A percentile compares a stretch with the other conserved stretches of the same genome.
These are phyloP conservation scores for Fusarium subglutinans DNA, from an alignment of 2,329 filamentous ascomycete genomes.

Conservation along the genomic window DNA sequence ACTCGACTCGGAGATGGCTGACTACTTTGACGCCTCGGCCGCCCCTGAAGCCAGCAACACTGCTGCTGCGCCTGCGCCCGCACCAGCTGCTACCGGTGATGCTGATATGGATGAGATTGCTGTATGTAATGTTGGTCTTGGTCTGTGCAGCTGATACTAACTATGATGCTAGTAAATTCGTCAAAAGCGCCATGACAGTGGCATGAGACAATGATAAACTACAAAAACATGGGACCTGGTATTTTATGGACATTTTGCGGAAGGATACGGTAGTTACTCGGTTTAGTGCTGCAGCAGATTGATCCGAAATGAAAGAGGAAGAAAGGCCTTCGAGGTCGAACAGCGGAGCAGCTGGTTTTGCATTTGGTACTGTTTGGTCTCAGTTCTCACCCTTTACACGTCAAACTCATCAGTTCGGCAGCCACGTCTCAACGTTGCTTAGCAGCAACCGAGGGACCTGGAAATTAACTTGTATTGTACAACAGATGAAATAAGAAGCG, in stretches of 20 bases:
- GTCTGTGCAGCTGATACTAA: constrained; percentile 12
- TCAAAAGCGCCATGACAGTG: neutral
- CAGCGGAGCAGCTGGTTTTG: constrained; percentile 40
- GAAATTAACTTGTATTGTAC: constrained; percentile 31
- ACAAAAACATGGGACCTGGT: constrained; percentile 35
- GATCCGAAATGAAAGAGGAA: constrained; percentile 24
- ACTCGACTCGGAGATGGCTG: constrained; percentile 96
- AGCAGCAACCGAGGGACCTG: neutral
- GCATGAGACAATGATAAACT: constrained; percentile 26
- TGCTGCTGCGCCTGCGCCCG: constrained; percentile 57
- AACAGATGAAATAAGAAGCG: constrained; percentile 33
- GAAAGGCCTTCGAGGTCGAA: constrained; percentile 19
- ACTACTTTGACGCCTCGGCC: constrained; percentile 77
- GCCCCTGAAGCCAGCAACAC: constrained; percentile 56
- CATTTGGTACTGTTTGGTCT: constrained; percentile 38
- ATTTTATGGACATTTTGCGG: constrained; percentile 13
- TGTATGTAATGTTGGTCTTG: constrained; percentile 40
- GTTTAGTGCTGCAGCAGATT: constrained; percentile 37
- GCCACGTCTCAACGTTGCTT: neutral
- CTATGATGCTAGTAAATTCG: constrained; percentile 20
- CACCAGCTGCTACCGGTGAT: constrained; percentile 61
- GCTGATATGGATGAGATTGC: constrained; percentile 74
- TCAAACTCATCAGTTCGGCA: neutral
- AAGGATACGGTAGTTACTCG: constrained; percentile 20
- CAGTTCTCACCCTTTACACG: constrained; percentile 16